Conservation (phyloP, 2,329 filamentous ascomycete genomes). For the Colletotrichum tropicicola region DNA sequence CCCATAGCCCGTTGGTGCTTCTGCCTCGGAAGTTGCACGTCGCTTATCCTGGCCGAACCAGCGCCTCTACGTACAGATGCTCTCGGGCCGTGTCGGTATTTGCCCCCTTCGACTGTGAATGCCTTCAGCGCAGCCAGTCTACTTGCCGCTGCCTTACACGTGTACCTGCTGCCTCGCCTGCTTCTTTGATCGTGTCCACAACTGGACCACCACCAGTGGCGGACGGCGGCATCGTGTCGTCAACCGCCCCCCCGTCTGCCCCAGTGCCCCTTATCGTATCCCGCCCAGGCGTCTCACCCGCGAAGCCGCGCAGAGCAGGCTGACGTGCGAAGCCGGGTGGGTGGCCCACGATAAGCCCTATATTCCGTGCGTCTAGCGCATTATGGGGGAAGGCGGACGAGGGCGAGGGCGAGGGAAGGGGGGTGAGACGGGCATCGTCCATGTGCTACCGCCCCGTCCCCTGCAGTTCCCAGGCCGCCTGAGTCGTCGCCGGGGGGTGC, state of each 20-base stretch:
- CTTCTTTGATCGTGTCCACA: neutral
- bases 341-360: slow-evolving; percentile 22
- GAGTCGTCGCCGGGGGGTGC: slow-evolving; percentile 10
- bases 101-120: neutral
- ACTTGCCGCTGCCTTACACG: neutral
- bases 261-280: neutral
- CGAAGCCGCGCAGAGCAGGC: neutral
- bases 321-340: neutral
- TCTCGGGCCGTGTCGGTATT: neutral
- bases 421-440: slow-evolving; percentile 26
- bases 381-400: slow-evolving; percentile 1
- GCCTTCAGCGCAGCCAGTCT: neutral
- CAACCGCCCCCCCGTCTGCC: neutral
- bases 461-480: slow-evolving; percentile 10
- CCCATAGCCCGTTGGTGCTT: neutral
- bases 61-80: neutral
- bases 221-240: neutral
- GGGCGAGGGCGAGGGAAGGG: neutral
- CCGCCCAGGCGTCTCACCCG: neutral
- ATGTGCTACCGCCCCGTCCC: slow-evolving; percentile 14
- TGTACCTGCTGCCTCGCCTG: neutral
- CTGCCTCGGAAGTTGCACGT: neutral
- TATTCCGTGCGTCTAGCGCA: slow-evolving; percentile 24
- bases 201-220: neutral
- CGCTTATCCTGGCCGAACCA: neutral